Evolutionary conservation across 2,329 filamentous ascomycete species (phyloP).

Genomic region (Stachybotrys echinatus): DNA sequence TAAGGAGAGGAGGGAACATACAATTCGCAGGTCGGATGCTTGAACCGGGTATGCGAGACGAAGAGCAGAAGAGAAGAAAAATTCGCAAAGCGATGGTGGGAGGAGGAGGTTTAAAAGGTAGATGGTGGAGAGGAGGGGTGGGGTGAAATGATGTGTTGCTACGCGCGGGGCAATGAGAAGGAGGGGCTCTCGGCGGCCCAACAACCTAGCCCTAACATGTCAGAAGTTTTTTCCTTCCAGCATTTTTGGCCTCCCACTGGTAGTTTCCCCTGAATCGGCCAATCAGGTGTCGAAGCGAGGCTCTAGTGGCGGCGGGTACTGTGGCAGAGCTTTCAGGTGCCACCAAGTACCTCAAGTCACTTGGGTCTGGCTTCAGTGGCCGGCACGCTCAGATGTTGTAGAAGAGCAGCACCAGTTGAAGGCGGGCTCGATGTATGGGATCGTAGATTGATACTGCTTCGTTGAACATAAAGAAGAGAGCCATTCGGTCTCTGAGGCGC

Average conservation of each 20-base stretch:
- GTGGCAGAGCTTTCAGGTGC: background rate
- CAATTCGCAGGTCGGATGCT: slow-evolving; percentile 38
- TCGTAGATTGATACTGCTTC: too few species aligned
- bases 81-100: slow-evolving; percentile 28
- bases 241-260: slow-evolving; percentile 8
- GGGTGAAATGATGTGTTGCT: slow-evolving; percentile 17
- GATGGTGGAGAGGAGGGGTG: slow-evolving; percentile 20
- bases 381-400: too few species aligned
- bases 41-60: slow-evolving; percentile 40
- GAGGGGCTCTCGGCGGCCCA: slow-evolving; percentile 3
- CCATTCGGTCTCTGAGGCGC: too few species aligned
- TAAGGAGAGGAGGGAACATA: slow-evolving; percentile 16
- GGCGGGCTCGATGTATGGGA: too few species aligned
- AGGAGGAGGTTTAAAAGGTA: slow-evolving; percentile 33
- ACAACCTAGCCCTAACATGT: slow-evolving; percentile 28
- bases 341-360: background rate
- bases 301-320: background rate
- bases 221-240: slow-evolving; percentile 19
- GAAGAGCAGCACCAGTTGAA: too few species aligned
- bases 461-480: too few species aligned
- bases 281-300: background rate
- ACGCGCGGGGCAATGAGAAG: slow-evolving; percentile 27
- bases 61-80: slow-evolving; percentile 33
- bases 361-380: background rate
- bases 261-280: slow-evolving; percentile 2